Conservation (phyloP, 2,329 filamentous ascomycete genomes). For the Intubia oerlemansii region DNA sequence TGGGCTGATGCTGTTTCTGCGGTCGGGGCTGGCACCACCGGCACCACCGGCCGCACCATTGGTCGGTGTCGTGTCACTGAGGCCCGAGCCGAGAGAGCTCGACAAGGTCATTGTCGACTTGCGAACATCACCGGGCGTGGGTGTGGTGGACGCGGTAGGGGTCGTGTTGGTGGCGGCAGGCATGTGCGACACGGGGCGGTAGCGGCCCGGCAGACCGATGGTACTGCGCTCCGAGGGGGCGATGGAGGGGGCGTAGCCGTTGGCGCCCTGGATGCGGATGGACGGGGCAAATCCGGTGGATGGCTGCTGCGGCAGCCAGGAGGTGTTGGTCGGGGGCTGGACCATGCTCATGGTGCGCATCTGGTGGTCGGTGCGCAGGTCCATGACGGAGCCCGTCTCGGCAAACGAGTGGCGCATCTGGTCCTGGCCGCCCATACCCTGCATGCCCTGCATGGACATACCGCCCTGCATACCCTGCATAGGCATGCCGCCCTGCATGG, state of each 20-base stretch:
- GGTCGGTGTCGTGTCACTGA: constrained; percentile 2
- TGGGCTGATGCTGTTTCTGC: constrained; percentile 3
- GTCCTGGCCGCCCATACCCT: constrained; percentile 11
- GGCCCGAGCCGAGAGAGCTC: constrained; percentile 16
- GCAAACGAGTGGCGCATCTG: constrained; percentile 23
- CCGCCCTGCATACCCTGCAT: constrained; percentile 9
- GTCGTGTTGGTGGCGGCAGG: constrained; percentile 12
- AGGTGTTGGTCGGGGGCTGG: constrained; percentile 36
- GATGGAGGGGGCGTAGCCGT: constrained; percentile 69
- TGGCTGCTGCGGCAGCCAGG: constrained; percentile 21
- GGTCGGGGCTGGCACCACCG: background rate
- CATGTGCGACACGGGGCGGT: constrained; percentile 65
- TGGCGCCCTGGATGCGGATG: constrained; percentile 22
- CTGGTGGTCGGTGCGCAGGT: constrained; percentile 20
- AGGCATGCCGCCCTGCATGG: too few species aligned
- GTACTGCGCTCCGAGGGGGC: constrained; percentile 93
- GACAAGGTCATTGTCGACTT: constrained; percentile 21
- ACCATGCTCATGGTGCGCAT: constrained; percentile 70
- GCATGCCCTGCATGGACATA: constrained; percentile 15
- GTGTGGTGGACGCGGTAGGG: background rate
- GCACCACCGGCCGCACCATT: constrained; percentile 19
- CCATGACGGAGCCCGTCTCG: constrained; percentile 22
- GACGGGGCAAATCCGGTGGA: constrained; percentile 27
- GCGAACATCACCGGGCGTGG: constrained; percentile 11
- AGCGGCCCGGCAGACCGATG: constrained; percentile 70